Percentiles rank a stretch among this genome's conserved stretches.
phyloP scores from a whole-genome alignment of 2,329 filamentous ascomycete genomes.

The Madurella mycetomatis region DNA sequence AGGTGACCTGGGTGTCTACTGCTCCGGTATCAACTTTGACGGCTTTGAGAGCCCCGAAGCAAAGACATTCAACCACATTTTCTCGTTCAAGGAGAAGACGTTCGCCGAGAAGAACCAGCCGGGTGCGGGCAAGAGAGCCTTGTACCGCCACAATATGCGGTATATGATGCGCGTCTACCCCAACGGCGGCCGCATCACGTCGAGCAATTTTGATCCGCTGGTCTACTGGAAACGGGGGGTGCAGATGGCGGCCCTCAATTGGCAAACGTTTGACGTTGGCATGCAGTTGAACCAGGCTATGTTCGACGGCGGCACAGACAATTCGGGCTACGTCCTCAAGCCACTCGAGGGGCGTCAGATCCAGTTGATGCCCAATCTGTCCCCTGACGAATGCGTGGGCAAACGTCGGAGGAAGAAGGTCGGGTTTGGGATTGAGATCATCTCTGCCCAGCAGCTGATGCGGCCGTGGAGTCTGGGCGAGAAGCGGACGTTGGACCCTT shows the following conservation, averaged over 20 bases:
- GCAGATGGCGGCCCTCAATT: constrained; percentile 96
- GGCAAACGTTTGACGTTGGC: constrained; percentile 94
- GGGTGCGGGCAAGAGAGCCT: constrained; percentile 67
- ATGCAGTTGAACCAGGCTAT: constrained; percentile 98
- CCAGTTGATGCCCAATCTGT: constrained; percentile 55
- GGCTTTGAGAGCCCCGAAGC: constrained; percentile 75
- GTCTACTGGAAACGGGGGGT: constrained; percentile 93
- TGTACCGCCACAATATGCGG: constrained; percentile 86
- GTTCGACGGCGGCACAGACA: constrained; percentile 86
- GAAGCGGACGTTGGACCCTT: constrained; percentile 74
- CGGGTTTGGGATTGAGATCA: constrained; percentile 78
- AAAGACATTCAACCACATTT: constrained; percentile 88
- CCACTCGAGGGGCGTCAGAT: constrained; percentile 77
- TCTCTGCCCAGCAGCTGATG: constrained; percentile 93
- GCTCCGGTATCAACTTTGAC: constrained; percentile 71
- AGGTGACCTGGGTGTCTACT: constrained; percentile 78
- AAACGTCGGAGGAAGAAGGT: constrained; percentile 79
- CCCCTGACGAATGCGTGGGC: constrained; percentile 44
- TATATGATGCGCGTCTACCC: constrained; percentile 95
- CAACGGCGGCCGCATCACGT: constrained; percentile 72
- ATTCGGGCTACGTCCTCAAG: constrained; percentile 90
- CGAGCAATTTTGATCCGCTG: constrained; percentile 91
- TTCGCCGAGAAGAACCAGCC: constrained; percentile 78
- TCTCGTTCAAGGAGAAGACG: constrained; percentile 86
- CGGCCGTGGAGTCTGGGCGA: constrained; percentile 57